A percentile compares a stretch with the other conserved stretches of the same genome.
Evolutionary conservation across 192 early-diverging fungal species (phyloP).

Genomic region (Rhizoclosmatium sp.): DNA sequence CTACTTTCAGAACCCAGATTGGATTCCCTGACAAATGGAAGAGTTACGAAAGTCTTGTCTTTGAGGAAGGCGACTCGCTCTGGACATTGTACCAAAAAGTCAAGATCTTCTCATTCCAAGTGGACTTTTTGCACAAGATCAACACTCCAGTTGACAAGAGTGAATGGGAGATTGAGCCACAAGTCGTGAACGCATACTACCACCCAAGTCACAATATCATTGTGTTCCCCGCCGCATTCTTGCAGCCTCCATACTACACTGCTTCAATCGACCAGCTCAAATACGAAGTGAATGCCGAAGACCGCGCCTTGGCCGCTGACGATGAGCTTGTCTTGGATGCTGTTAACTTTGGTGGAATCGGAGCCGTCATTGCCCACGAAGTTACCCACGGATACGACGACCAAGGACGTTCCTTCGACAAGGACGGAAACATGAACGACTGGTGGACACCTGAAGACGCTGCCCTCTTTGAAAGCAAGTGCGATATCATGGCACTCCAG

Average conservation of each 20-base stretch:
- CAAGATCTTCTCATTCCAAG: neutral
- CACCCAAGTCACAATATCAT: conserved; percentile 43
- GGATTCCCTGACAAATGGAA: conserved; percentile 48
- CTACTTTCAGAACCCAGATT: conserved; percentile 39
- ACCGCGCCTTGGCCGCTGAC: conserved; percentile 13
- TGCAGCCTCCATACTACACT: conserved; percentile 46
- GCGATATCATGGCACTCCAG: conserved; percentile 22
- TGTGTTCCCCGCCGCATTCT: conserved; percentile 44
- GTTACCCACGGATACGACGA: conserved; percentile 53
- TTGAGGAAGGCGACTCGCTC: conserved; percentile 1
- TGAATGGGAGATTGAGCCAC: conserved; percentile 47
- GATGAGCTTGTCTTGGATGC: conserved; percentile 19
- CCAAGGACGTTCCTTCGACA: conserved; percentile 43
- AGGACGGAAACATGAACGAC: conserved; percentile 36
- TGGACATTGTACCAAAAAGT: conserved; percentile 24
- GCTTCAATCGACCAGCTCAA: neutral
- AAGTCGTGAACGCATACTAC: conserved; percentile 49
- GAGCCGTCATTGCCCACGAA: conserved; percentile 51
- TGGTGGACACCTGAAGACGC: conserved; percentile 47
- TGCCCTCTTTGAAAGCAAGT: conserved; percentile 28
- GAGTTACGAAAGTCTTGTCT: conserved; percentile 25
- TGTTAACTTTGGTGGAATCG: conserved; percentile 48
- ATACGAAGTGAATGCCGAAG: neutral
- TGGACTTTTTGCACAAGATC: conserved; percentile 2
- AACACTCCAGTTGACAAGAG: conserved; percentile 41